A percentile compares a stretch with the other conserved stretches of the same genome.
Evolutionary conservation across 148 eudicot species (phyloP).

Genomic region (Polygonum maritimum): DNA sequence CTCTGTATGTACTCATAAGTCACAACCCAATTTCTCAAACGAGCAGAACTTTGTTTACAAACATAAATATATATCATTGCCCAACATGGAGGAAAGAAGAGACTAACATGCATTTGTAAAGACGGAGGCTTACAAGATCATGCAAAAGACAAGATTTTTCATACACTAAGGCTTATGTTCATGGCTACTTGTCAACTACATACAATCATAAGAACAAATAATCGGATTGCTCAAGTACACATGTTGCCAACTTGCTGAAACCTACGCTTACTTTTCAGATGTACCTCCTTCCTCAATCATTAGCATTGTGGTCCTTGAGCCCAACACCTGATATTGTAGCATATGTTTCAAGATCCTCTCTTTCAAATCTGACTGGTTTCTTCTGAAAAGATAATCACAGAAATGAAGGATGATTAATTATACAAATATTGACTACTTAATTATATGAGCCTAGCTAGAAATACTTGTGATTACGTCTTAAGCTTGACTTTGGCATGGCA

Average conservation of each 20-base stretch:
- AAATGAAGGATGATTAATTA: neutral
- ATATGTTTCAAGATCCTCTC: neutral
- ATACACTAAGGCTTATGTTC: neutral
- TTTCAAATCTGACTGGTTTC: slow-evolving; percentile 7
- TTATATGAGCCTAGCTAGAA: neutral
- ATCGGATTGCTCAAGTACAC: neutral
- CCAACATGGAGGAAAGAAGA: neutral
- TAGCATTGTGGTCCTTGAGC: slow-evolving; percentile 10
- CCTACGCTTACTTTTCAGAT: neutral
- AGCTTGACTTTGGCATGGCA: neutral
- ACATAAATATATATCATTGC: neutral
- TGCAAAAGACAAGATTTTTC: neutral
- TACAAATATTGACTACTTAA: neutral
- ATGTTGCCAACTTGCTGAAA: neutral
- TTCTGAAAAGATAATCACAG: neutral
- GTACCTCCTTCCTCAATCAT: neutral
- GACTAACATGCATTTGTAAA: neutral
- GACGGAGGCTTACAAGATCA: neutral
- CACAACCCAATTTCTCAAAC: too few relatives aligned
- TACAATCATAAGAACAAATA: neutral
- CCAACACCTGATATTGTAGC: neutral
- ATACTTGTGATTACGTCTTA: neutral
- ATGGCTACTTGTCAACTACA: neutral
- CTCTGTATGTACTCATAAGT: too few relatives aligned
- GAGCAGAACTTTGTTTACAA: neutral